A percentile compares a stretch with the other conserved stretches of the same genome.
Evolutionary conservation across 495 filamentous ascomycete genomes (phyloP).

Genomic region (Xylaria acuta): DNA sequence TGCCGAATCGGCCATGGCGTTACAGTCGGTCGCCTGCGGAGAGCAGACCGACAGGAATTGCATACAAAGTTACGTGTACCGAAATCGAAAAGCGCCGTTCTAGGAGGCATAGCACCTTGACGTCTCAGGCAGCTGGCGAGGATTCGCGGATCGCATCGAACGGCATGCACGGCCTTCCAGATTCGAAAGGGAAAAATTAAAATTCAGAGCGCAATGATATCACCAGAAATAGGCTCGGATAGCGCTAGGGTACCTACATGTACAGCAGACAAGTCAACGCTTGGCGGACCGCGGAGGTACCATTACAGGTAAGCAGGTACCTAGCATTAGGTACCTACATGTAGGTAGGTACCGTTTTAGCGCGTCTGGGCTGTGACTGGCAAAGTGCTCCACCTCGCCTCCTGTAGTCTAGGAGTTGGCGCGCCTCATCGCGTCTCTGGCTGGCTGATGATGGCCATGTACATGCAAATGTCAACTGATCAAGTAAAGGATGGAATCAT

Average conservation of each 20-base stretch:
- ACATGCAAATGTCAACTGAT: neutral
- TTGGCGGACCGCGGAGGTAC: neutral
- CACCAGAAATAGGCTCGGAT: neutral
- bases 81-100: constrained; percentile 36
- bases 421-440: constrained; percentile 20
- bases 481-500: neutral
- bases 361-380: no score
- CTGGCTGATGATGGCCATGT: neutral
- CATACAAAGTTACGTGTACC: constrained; percentile 44
- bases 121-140: neutral
- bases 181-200: neutral
- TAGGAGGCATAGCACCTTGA: constrained; percentile 44
- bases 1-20: constrained; percentile 39
- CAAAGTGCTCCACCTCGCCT: neutral
- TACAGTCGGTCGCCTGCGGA: constrained; percentile 31
- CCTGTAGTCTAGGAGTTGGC: neutral
- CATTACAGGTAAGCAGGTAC: neutral
- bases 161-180: neutral
- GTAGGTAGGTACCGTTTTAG: neutral
- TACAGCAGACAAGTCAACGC: constrained; percentile 1
- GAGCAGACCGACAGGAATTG: constrained; percentile 42
- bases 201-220: neutral
- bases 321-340: no score
- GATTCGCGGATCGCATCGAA: neutral
- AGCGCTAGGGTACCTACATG: no score